Conservation (phyloP, 164 flowering plant species). For the Stephania cephalantha region DNA sequence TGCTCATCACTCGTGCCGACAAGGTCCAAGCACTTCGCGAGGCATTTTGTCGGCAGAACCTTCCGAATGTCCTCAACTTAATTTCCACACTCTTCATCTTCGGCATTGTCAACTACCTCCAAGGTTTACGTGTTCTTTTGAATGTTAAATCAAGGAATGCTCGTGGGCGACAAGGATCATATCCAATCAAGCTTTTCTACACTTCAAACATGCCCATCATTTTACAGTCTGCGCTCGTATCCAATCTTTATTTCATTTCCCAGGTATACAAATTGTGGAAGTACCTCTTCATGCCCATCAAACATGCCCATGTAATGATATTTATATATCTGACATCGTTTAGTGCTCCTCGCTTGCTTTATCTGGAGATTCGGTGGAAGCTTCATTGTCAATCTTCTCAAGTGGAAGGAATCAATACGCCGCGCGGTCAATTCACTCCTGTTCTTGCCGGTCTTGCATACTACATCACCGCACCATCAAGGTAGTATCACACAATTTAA, state of each 20-base stretch:
- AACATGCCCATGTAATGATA: too few relatives aligned
- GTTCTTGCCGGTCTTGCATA: slow-evolving; percentile 16
- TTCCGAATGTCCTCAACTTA: slow-evolving; percentile 12
- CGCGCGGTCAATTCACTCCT: slow-evolving; percentile 8
- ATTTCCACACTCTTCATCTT: slow-evolving; percentile 10
- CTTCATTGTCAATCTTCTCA: slow-evolving; percentile 7
- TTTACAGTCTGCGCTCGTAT: slow-evolving; percentile 12
- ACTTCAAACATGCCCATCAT: slow-evolving; percentile 14
- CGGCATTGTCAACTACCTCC: background rate
- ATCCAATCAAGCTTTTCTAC: slow-evolving; percentile 9
- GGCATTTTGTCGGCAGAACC: slow-evolving; percentile 6
- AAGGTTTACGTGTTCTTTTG: slow-evolving; percentile 3
- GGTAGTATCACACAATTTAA: background rate
- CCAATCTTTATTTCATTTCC: slow-evolving; percentile 13
- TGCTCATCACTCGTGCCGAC: slow-evolving; percentile 7
- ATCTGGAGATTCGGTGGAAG: slow-evolving; percentile 13
- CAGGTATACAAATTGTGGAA: slow-evolving; percentile 3
- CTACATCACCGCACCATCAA: slow-evolving; percentile 12
- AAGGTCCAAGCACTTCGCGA: slow-evolving; percentile 10
- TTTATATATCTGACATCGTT: too few relatives aligned
- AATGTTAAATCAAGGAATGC: slow-evolving; percentile 2
- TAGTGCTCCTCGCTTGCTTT: background rate
- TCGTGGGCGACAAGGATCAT: slow-evolving; percentile 7
- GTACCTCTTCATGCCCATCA: too few relatives aligned
- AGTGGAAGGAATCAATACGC: slow-evolving; percentile 10